Conservation (phyloP, 495 filamentous ascomycete genomes). For the Hypoxylon cercidicola region DNA sequence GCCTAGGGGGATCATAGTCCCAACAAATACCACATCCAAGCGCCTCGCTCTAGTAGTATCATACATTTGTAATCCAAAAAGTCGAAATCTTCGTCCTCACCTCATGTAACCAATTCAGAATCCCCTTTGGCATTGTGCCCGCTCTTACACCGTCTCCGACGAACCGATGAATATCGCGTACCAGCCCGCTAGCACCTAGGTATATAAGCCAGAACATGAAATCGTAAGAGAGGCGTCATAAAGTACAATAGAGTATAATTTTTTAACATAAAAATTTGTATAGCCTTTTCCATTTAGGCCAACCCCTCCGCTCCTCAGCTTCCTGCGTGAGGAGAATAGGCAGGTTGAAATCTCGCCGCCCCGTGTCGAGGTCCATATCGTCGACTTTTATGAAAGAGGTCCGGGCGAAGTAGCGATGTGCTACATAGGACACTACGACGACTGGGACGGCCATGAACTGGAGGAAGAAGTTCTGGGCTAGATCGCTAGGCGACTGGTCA, state of each 20-base stretch:
- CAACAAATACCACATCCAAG: background rate
- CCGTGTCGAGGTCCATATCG: constrained; percentile 89
- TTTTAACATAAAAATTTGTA: constrained; percentile 65
- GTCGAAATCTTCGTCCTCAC: background rate
- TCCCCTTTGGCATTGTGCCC: no score
- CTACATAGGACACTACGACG: constrained; percentile 77
- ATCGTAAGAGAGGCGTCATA: no score
- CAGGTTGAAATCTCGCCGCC: constrained; percentile 87
- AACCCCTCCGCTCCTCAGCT: constrained; percentile 71
- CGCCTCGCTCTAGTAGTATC: constrained; percentile 28
- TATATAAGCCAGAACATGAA: background rate
- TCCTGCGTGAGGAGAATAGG: constrained; percentile 80
- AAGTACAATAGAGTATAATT: background rate
- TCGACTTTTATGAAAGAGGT: constrained; percentile 71
- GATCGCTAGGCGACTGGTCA: constrained; percentile 50
- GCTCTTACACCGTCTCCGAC: no score
- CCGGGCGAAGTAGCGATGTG: constrained; percentile 79
- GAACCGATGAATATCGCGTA: background rate
- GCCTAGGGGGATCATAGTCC: background rate
- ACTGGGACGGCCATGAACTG: constrained; percentile 87
- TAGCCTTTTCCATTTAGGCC: constrained; percentile 88
- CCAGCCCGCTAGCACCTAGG: background rate
- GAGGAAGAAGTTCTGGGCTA: constrained; percentile 75
- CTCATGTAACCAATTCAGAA: no score
- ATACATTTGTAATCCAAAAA: background rate